These are phyloP conservation scores for Termitomyces sp. DNA, from an alignment of 768 basidiomycete genomes.

Conservation along the genomic window DNA sequence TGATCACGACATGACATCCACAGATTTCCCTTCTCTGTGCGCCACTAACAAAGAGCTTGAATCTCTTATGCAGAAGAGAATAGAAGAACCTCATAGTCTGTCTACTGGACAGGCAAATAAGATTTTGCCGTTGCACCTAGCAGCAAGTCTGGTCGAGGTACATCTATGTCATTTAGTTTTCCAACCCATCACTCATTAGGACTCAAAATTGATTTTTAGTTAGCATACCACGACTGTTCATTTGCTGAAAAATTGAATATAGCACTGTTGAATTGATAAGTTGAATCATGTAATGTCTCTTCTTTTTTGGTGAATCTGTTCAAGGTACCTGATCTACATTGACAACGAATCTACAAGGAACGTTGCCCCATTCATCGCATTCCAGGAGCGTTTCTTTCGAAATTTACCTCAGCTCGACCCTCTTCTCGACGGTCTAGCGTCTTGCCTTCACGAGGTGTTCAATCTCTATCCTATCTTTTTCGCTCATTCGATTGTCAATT, in stretches of 20 bases:
- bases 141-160: slow-evolving; percentile 10
- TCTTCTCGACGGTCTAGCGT: slow-evolving; percentile 9
- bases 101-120: neutral
- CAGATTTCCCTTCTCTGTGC: neutral
- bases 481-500: slow-evolving; percentile 11
- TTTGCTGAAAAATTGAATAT: slow-evolving; percentile 11
- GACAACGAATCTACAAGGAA: slow-evolving; percentile 1
- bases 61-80: slow-evolving; percentile 1
- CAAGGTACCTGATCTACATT: slow-evolving; percentile 13
- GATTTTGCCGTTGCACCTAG: neutral
- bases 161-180: neutral
- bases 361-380: neutral
- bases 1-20: neutral
- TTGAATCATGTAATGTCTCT: too few relatives aligned
- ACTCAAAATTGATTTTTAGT: neutral
- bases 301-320: too few relatives aligned
- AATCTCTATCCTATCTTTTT: slow-evolving; percentile 10
- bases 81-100: neutral
- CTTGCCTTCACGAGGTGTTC: slow-evolving; percentile 6
- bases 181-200: neutral
- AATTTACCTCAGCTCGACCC: slow-evolving; percentile 12
- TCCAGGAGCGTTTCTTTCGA: slow-evolving; percentile 11
- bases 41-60: slow-evolving; percentile 6
- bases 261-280: slow-evolving; percentile 15
- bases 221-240: slow-evolving; percentile 9